Conservation (phyloP, 352 stramenopile genomes). For the Globisporangium echinulatum region DNA sequence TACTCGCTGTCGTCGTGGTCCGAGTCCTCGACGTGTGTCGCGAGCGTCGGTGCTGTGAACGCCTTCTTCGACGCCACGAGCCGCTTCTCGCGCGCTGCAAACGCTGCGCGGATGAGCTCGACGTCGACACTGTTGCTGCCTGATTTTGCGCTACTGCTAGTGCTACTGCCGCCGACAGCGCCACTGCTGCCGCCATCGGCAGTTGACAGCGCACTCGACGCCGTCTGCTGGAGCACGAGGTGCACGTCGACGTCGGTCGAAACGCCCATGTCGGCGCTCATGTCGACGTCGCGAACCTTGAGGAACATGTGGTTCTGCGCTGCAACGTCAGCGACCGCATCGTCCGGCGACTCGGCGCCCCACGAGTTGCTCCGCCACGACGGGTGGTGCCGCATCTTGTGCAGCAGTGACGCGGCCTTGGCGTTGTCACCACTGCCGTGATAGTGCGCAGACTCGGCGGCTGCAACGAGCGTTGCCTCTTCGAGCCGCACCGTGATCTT, state of each 20-base stretch:
- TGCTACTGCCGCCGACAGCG: not conserved
- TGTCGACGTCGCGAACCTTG: slow-evolving; percentile 63
- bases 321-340: slow-evolving; percentile 24
- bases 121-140: slow-evolving; percentile 24
- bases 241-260: slow-evolving; percentile 64
- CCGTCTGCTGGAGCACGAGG: slow-evolving; percentile 60
- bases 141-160: slow-evolving; percentile 16
- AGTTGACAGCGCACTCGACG: slow-evolving; percentile 13
- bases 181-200: not conserved
- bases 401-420: slow-evolving; percentile 33
- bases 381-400: slow-evolving; percentile 76
- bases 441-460: slow-evolving; percentile 23
- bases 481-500: slow-evolving; percentile 79
- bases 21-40: slow-evolving; percentile 36
- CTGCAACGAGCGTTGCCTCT: slow-evolving; percentile 32
- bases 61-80: slow-evolving; percentile 41
- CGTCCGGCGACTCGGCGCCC: slow-evolving; percentile 48
- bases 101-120: slow-evolving; percentile 47
- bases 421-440: slow-evolving; percentile 21
- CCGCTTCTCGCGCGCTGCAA: slow-evolving; percentile 56
- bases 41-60: slow-evolving; percentile 22
- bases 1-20: slow-evolving; percentile 32
- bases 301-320: slow-evolving; percentile 71
- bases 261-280: slow-evolving; percentile 38
- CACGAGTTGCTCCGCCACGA: slow-evolving; percentile 82